Conservation (phyloP, 2,329 filamentous ascomycete species). For the Byssothecium circinans region DNA sequence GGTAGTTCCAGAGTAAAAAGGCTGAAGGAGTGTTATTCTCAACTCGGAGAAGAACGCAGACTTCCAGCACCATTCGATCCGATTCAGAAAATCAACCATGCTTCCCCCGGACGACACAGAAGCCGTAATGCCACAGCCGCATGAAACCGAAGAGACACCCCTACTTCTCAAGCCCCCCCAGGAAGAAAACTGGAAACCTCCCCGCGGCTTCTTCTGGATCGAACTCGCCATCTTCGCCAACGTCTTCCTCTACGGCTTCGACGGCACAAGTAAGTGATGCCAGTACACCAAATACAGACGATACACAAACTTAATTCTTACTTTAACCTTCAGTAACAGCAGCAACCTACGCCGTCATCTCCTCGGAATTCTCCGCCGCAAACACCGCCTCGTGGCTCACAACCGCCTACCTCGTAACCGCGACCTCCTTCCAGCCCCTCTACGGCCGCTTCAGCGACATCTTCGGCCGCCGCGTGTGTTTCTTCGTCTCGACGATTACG, state of each 20-base stretch:
- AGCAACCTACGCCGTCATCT: constrained; percentile 45
- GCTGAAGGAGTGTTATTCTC: too few species aligned
- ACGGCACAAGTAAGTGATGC: too few species aligned
- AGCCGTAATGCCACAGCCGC: too few species aligned
- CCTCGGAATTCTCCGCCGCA: constrained; percentile 50
- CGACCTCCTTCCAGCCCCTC: constrained; percentile 27
- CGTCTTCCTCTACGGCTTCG: constrained; percentile 62
- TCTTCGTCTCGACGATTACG: constrained; percentile 34
- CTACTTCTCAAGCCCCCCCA: constrained; percentile 19
- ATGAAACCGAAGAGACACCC: constrained; percentile 9
- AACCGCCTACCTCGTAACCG: constrained; percentile 23
- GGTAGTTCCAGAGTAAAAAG: too few species aligned
- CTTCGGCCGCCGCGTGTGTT: constrained; percentile 40
- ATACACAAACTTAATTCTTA: too few species aligned
- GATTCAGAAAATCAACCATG: too few species aligned
- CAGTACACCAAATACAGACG: too few species aligned
- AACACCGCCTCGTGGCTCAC: constrained; percentile 45
- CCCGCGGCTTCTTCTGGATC: constrained; percentile 23
- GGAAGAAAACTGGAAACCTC: constrained; percentile 22
- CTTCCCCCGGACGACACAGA: too few species aligned
- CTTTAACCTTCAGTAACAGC: too few species aligned
- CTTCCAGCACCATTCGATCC: too few species aligned
- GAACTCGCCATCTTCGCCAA: constrained; percentile 61
- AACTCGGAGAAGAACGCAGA: too few species aligned
- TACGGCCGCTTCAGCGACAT: constrained; percentile 43